phyloP scores from a whole-genome alignment of 306 rosid genomes.

The Quillaja saponaria region DNA sequence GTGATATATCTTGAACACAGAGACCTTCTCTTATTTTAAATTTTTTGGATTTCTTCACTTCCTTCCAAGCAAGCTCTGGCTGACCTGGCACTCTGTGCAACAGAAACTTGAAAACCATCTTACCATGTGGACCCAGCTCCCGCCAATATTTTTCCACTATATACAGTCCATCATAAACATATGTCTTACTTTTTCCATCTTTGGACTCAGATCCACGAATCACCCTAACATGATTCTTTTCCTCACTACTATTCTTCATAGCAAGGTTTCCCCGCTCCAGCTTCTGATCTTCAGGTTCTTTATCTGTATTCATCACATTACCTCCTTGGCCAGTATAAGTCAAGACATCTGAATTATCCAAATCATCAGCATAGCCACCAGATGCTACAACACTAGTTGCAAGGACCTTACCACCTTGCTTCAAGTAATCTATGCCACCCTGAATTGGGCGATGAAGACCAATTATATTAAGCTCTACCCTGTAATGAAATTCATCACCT shows the following conservation, averaged over 20 bases:
- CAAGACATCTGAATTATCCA: conserved; percentile 68
- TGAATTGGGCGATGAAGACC: conserved; percentile 81
- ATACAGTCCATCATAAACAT: conserved; percentile 85
- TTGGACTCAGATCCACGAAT: conserved; percentile 72
- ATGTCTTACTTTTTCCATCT: conserved; percentile 61
- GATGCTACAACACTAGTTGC: conserved; percentile 89
- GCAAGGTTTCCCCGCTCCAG: conserved; percentile 94
- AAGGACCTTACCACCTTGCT: conserved; percentile 51
- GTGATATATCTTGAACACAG: conserved; percentile 74
- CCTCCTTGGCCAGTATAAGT: conserved; percentile 91
- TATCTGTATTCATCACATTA: conserved; percentile 58
- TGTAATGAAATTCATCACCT: conserved; percentile 87
- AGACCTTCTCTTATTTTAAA: conserved; percentile 65
- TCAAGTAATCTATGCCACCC: conserved; percentile 82
- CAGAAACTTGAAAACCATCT: conserved; percentile 71
- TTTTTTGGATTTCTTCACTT: conserved; percentile 71
- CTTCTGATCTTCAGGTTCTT: conserved; percentile 93
- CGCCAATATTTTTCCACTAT: conserved; percentile 71
- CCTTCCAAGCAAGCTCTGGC: conserved; percentile 86
- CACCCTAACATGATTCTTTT: conserved; percentile 78
- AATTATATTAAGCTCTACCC: conserved; percentile 75
- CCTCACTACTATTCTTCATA: conserved; percentile 69
- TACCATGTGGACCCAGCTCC: conserved; percentile 77
- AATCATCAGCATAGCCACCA: conserved; percentile 75
- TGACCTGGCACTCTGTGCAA: conserved; percentile 69